phyloP scores from a whole-genome alignment of 257 asterid species.

The Jacaranda mimosifolia region DNA sequence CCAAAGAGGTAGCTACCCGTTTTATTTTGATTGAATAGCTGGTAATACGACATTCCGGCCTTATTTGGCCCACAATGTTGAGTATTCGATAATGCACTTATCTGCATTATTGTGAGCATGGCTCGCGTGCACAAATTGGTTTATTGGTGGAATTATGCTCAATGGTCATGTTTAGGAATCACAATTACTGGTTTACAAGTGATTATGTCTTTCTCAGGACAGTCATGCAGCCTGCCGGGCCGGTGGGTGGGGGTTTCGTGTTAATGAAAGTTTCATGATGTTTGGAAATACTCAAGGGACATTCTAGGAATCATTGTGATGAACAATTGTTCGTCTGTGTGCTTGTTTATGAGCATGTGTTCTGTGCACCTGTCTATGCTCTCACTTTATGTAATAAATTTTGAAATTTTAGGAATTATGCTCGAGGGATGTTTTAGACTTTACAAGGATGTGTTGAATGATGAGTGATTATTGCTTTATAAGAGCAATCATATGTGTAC shows the following conservation, averaged over 20 bases:
- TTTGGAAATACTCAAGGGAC: not conserved
- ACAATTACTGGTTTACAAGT: not conserved
- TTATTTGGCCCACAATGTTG: not conserved
- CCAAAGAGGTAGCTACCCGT: slow-evolving; percentile 74
- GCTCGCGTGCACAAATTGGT: not conserved
- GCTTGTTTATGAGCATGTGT: not conserved
- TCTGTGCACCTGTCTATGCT: not conserved
- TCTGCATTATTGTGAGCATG: not conserved
- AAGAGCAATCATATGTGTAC: not conserved
- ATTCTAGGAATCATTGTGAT: not conserved
- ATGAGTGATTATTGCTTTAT: not conserved
- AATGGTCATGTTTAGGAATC: not conserved
- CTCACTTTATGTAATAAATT: not conserved
- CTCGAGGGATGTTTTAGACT: not conserved
- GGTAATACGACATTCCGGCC: not conserved
- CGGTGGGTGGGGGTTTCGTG: not conserved
- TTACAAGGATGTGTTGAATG: not conserved
- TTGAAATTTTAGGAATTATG: slow-evolving; percentile 1
- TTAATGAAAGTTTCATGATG: not conserved
- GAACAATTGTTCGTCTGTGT: not conserved
- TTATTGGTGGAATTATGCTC: not conserved
- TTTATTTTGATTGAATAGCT: slow-evolving; percentile 21
- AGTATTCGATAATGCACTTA: not conserved
- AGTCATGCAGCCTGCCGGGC: not conserved
- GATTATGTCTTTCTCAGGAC: not conserved